Base-by-base conservation (phyloP, 2,329 filamentous ascomycete species). In the Zymoseptoria brevis region DNA sequence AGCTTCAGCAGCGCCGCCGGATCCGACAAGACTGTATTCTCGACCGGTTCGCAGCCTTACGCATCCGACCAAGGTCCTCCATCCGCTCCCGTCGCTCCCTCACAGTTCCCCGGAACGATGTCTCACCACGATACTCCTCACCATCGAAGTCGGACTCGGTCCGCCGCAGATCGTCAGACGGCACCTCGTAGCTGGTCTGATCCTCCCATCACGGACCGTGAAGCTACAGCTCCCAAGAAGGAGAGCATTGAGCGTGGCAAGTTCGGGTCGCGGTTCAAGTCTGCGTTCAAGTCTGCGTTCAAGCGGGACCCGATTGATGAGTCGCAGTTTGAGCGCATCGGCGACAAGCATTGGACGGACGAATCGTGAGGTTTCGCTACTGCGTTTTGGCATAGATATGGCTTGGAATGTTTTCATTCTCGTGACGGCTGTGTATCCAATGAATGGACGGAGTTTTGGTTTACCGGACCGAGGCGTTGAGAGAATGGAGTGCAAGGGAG, bases 291-390 rank as follows among this genome's bases (percentile, higher is more conserved):
- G 29, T 65, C 62, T 7, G 64, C 71, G 11, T 72, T 72, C 60
- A 66, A 62, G 22, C 59, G 59, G 19, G 61, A 68, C 1, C 62
- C 64, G 0, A 55, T 69, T 7, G 66, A 71, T 29, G 64, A 70
- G 13, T 57, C 54, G 6, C 51, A 65, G 1, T 65, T 64, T 13
- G 67, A 68, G 50, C 58, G 57, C 4, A 69, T 72, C 13, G 62
- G 60, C 0, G 68, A 69, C 51, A 60, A 64, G 8, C 70, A 72
- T 50, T 72, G 70, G 70, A 66, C 70, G 8, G 70, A 72, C 6
- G 67, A 71, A 19, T 60, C 57, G 55, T 64, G 55, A 63, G 5
- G 21, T 6, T 50, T 54, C 35, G 26, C n/a, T 9, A n/a, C 29
- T 22, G 51, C n/a, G 13, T 16, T n/a, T 45, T 13, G 16, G 35